Evolutionary conservation across 495 filamentous ascomycete species (phyloP), one percentile per base, ranked within the genome.

Genomic region (Amniculicola lignicola): DNA sequence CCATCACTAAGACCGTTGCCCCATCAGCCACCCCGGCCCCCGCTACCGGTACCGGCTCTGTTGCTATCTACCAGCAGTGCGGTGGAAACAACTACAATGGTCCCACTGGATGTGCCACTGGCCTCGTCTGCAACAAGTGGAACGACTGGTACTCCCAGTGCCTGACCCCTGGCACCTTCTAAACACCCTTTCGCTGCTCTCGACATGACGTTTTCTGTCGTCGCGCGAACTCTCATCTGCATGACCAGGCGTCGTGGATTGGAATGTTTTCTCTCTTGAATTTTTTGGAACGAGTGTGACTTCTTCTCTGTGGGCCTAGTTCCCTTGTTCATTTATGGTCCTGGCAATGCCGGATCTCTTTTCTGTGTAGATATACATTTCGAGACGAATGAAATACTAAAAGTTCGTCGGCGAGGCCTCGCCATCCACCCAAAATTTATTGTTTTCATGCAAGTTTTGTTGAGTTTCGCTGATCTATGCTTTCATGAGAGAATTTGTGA

Each of bases 91-190:
- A 28, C 40, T 63, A 51, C 45, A 47, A 39, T 6, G 63, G 59
- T 21, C 14, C 59, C 23, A 66, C 48, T 4, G 36, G 35, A 1
- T 63, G 59, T 36, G 59, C 21, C 14, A 24, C 44, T 7, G 63
- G 63, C 40, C 22, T 38, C 15, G 52, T 55, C 15, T 66, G 63
- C 51, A 45, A 54, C 42, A 22, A 36, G 28, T 36, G 40, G 40
- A 66, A 66, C 37, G 23, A 37, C 18, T 66, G 42, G 24, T 66
- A 66, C 59, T 51, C 38, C 22, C 63, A 66, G 55, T 63, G 63
- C 37, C 15, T 65, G 15, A n/a, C n/a, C n/a, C n/a, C n/a, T n/a
- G n/a, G n/a, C n/a, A n/a, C n/a, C n/a, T n/a, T n/a, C n/a, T n/a
- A n/a, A n/a, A n/a, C n/a, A n/a, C n/a, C n/a, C n/a, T n/a, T n/a